These are phyloP conservation scores for Aspergillus sergii DNA, from an alignment of 2,329 filamentous ascomycete species.

Conservation along the genomic window DNA sequence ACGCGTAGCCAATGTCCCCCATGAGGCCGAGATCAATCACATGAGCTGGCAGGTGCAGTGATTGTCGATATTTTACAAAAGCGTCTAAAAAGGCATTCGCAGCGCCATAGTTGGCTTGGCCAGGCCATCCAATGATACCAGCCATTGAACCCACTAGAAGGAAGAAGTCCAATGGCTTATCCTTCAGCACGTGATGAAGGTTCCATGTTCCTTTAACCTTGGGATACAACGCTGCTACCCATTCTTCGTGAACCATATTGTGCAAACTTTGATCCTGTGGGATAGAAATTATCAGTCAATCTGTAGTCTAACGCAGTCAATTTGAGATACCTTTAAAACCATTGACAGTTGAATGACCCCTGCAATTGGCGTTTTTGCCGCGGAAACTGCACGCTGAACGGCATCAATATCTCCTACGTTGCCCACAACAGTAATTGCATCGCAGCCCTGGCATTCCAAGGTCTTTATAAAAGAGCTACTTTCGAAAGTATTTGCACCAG, in stretches of 20 bases:
- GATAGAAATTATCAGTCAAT: constrained; percentile 8
- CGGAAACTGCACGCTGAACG: constrained; percentile 19
- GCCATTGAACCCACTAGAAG: constrained; percentile 40
- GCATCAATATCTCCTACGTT: constrained; percentile 23
- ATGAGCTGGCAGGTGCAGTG: constrained; percentile 22
- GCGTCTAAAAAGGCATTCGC: constrained; percentile 37
- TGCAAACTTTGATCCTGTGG: constrained; percentile 22
- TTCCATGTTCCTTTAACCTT: constrained; percentile 40
- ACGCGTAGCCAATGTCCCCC: constrained; percentile 27
- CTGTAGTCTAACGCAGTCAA: neutral
- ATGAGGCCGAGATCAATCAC: constrained; percentile 31
- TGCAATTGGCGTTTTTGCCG: constrained; percentile 15
- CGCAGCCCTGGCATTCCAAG: constrained; percentile 25
- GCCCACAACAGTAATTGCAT: constrained; percentile 19
- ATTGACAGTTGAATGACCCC: constrained; percentile 27
- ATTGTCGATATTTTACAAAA: constrained; percentile 28
- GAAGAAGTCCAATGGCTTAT: constrained; percentile 23
- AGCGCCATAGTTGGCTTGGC: constrained; percentile 46
- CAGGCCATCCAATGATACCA: constrained; percentile 35
- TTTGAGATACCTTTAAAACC: constrained; percentile 10
- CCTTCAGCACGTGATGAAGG: constrained; percentile 23
- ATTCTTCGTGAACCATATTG: constrained; percentile 42
- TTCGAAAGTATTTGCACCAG: constrained; percentile 10
- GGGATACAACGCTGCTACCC: constrained; percentile 28
- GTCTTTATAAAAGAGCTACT: constrained; percentile 26